A percentile compares a stretch with the other conserved stretches of the same genome.
These are phyloP conservation scores for Russula abietina DNA, from an alignment of 768 basidiomycete genomes.

Conservation along the genomic window DNA sequence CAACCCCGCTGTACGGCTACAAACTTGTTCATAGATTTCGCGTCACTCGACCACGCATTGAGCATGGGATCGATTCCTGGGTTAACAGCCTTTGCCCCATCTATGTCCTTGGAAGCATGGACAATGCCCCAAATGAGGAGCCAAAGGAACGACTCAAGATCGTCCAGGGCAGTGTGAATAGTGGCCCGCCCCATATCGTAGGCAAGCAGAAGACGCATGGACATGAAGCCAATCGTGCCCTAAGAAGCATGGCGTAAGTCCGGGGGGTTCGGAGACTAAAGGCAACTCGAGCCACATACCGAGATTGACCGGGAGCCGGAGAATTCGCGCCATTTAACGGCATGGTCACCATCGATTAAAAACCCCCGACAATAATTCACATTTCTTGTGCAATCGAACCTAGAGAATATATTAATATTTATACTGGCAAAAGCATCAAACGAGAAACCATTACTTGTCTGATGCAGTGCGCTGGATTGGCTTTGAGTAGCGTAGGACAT, in stretches of 20 bases:
- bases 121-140: neutral
- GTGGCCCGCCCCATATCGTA: neutral
- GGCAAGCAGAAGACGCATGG: neutral
- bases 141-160: conserved; percentile 2
- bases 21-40: no score
- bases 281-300: neutral
- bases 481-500: no score
- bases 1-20: no score
- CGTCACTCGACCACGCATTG: neutral
- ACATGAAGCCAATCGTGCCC: conserved; percentile 1
- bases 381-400: neutral
- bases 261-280: no score
- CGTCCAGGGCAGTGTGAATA: no score
- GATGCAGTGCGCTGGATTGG: no score
- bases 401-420: neutral
- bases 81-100: neutral
- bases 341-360: no score
- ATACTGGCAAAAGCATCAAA: neutral
- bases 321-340: neutral
- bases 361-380: neutral
- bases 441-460: neutral
- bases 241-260: neutral
- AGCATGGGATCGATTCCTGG: neutral
- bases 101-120: neutral
- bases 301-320: neutral